Percentiles rank a stretch among this genome's conserved stretches.
Evolutionary conservation across 2,329 filamentous ascomycete genomes (phyloP).

Genomic region (Hysterium pulicare): DNA sequence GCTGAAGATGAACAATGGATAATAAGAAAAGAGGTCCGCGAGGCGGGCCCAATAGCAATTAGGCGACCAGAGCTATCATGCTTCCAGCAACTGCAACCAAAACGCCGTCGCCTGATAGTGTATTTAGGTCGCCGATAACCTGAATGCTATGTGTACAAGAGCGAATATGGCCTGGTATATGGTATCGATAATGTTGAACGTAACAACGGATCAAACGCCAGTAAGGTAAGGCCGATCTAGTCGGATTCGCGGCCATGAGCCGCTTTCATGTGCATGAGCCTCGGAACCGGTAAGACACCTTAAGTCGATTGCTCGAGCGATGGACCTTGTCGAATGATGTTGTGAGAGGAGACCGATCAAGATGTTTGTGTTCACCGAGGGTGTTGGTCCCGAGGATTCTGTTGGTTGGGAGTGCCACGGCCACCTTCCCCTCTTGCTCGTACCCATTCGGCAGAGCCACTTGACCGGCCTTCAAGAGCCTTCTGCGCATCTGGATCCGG

Average conservation of each 20-base stretch:
- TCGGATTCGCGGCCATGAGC: too few relatives aligned
- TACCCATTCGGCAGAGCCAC: conserved; percentile 38
- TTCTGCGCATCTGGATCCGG: conserved; percentile 47
- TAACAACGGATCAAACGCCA: too few relatives aligned
- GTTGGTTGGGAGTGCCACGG: conserved; percentile 32
- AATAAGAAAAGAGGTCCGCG: conserved; percentile 23
- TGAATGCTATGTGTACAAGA: conserved; percentile 30
- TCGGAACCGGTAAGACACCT: too few relatives aligned
- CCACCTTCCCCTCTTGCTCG: conserved; percentile 34
- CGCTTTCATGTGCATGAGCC: too few relatives aligned
- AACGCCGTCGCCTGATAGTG: conserved; percentile 32
- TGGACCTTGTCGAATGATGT: conserved; percentile 1
- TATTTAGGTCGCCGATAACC: conserved; percentile 18
- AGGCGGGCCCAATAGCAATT: conserved; percentile 28
- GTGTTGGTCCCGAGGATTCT: conserved; percentile 37
- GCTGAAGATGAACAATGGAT: conserved; percentile 14
- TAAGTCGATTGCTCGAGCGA: background rate
- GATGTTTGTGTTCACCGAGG: conserved; percentile 25
- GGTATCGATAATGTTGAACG: too few relatives aligned
- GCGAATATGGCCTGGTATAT: conserved; percentile 18
- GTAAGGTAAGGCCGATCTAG: too few relatives aligned
- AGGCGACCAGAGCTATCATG: conserved; percentile 27
- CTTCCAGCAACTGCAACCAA: conserved; percentile 21
- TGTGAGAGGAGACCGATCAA: conserved; percentile 2
- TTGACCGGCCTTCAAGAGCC: conserved; percentile 44